A percentile compares a stretch with the other conserved stretches of the same genome.
These are phyloP conservation scores for Lentithecium fluviatile DNA, from an alignment of 495 filamentous ascomycete species.

Conservation along the genomic window DNA sequence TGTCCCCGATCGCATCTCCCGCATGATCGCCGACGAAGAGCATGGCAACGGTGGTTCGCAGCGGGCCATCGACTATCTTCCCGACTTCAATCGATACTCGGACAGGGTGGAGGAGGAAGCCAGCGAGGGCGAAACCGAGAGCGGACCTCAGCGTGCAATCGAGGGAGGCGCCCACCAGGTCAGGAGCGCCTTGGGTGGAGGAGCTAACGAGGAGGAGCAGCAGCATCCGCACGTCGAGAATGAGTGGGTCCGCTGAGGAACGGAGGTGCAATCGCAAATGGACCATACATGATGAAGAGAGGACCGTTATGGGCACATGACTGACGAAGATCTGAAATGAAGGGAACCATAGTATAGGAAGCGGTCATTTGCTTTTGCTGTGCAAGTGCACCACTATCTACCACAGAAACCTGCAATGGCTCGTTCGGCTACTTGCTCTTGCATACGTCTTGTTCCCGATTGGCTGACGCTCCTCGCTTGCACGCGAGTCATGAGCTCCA, in stretches of 20 bases:
- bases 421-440: too few relatives aligned
- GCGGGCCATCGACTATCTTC: slow-evolving; percentile 26
- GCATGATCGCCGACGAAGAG: slow-evolving; percentile 21
- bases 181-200: neutral
- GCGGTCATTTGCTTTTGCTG: too few relatives aligned
- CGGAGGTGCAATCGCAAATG: too few relatives aligned
- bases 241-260: slow-evolving; percentile 17
- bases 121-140: slow-evolving; percentile 12
- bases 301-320: too few relatives aligned
- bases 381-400: too few relatives aligned
- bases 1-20: slow-evolving; percentile 22
- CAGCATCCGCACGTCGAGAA: slow-evolving; percentile 10
- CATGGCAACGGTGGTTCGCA: slow-evolving; percentile 3
- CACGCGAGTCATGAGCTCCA: too few relatives aligned
- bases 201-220: slow-evolving; percentile 2
- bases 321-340: too few relatives aligned
- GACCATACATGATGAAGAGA: too few relatives aligned
- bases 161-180: slow-evolving; percentile 1
- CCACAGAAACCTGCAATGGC: too few relatives aligned
- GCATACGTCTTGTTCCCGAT: too few relatives aligned
- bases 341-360: too few relatives aligned
- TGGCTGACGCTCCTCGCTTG: too few relatives aligned
- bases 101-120: slow-evolving; percentile 16
- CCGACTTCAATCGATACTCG: slow-evolving; percentile 9
- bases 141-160: neutral